Base-by-base conservation (phyloP, 345 rosid species). In the Cardamine occulta region DNA sequence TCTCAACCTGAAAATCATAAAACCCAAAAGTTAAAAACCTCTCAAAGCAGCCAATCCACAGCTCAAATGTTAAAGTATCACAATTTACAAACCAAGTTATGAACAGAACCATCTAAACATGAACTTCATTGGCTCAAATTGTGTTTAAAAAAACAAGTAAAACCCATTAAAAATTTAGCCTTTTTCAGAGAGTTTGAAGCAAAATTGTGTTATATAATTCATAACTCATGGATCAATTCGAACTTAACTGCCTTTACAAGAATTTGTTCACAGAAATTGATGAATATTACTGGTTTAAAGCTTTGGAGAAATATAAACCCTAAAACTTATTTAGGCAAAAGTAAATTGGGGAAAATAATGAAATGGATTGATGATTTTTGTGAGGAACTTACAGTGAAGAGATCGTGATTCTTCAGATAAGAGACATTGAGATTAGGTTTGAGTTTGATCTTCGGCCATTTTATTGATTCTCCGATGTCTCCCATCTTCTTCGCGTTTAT, bases 381-480 rank as follows among this genome's bases (percentile, higher is more conserved):
- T 1, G 49, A 54, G 42, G 37, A 80, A 47, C 84, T 7, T 80
- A 87, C 94, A n/a, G 89, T 86, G 77, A 91, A 88, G 55, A 89
- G 97, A 82, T 91, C 95, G 26, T 40, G 63, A 44, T 84, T 87
- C 79, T 86, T 86, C 40, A 91, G 88, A 71, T 40, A 83, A 39
- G 73, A 74, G 37, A 88, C 73, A 49, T 61, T 84, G 72, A 89
- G 88, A 75, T 81, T 78, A 10, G 70, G 72, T 81, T 91, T 87
- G 47, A 69, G 80, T 84, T 86, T 88, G 74, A 88, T 74, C 14
- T 59, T 72, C 14, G 96, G 91, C 96, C 93, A 90, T 40, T 82
- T 88, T 6, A 80, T 17, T 29, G 86, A 72, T 35, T 66, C 82
- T 72, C 75, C 81, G 45, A 74, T 73, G 44, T 81, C 90, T 62